Percentiles rank a stretch among this genome's conserved stretches.
These are phyloP conservation scores for Geotrichum bryndzae DNA, from an alignment of 1,139 yeast species.

Conservation along the genomic window DNA sequence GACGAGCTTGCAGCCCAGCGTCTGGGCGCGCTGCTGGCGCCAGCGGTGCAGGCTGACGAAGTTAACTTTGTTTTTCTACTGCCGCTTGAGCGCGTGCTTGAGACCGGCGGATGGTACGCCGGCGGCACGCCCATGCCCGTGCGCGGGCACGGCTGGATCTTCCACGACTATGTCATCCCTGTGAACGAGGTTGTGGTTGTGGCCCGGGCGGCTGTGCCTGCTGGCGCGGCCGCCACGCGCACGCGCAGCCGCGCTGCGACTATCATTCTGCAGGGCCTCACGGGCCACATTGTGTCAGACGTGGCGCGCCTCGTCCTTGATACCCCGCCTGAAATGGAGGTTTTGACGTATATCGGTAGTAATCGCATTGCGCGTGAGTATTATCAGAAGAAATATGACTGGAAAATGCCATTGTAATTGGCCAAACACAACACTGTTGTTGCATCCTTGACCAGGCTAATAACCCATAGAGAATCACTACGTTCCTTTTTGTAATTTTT, in stretches of 20 bases:
- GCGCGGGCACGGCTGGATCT: slow-evolving; percentile 12
- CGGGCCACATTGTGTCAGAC: slow-evolving; percentile 33
- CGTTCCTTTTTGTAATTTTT: no score
- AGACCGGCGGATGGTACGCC: slow-evolving; percentile 10
- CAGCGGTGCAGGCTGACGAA: slow-evolving; percentile 24
- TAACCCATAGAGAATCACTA: no score
- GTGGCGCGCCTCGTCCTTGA: slow-evolving; percentile 13
- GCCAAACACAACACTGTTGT: background rate
- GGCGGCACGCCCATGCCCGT: slow-evolving; percentile 4
- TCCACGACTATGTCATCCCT: slow-evolving; percentile 10
- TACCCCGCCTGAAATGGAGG: slow-evolving; percentile 6
- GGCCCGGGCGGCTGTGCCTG: background rate
- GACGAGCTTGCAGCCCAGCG: background rate
- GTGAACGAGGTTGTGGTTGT: background rate
- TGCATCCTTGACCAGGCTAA: background rate
- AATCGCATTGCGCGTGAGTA: slow-evolving; percentile 11
- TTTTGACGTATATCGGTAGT: slow-evolving; percentile 10
- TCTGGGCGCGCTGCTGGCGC: slow-evolving; percentile 19
- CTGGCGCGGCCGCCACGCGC: background rate
- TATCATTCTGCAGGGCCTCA: slow-evolving; percentile 25
- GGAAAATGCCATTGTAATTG: background rate
- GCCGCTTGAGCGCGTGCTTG: slow-evolving; percentile 21
- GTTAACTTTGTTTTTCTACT: slow-evolving; percentile 28
- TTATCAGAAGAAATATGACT: background rate
- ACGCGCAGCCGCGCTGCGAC: background rate